Evolutionary conservation across 495 filamentous ascomycete species (phyloP).

Genomic region (Penicillium maclennaniae): DNA sequence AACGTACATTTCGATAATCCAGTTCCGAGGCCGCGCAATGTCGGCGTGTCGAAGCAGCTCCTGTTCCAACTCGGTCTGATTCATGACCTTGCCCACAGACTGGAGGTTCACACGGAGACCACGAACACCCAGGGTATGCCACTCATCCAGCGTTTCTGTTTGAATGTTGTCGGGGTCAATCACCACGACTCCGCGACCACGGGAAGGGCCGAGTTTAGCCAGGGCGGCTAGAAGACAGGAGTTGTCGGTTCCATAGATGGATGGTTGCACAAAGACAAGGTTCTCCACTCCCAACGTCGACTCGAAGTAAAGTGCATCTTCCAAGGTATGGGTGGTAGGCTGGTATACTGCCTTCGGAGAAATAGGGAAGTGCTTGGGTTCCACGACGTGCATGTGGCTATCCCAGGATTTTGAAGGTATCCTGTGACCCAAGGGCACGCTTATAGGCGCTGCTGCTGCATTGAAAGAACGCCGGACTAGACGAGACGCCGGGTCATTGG

Average conservation of each 20-base stretch:
- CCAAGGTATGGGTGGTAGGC: slow-evolving; percentile 34
- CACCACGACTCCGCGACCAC: slow-evolving; percentile 48
- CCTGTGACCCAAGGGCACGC: slow-evolving; percentile 19
- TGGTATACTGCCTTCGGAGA: slow-evolving; percentile 35
- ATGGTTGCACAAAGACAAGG: slow-evolving; percentile 50
- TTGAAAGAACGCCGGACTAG: slow-evolving; percentile 11
- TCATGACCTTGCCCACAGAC: slow-evolving; percentile 38
- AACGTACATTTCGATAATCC: slow-evolving; percentile 49
- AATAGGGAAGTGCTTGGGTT: slow-evolving; percentile 38
- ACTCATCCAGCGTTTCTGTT: slow-evolving; percentile 33
- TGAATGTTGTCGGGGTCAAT: slow-evolving; percentile 41
- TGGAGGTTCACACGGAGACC: slow-evolving; percentile 51
- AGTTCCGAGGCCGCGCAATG: slow-evolving; percentile 39
- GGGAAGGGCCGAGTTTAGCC: slow-evolving; percentile 32
- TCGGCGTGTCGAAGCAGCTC: slow-evolving; percentile 42
- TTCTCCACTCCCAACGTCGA: slow-evolving; percentile 37
- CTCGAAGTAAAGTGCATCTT: slow-evolving; percentile 40
- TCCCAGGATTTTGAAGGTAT: slow-evolving; percentile 45
- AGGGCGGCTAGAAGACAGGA: slow-evolving; percentile 49
- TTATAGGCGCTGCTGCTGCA: not conserved
- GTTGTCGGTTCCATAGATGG: slow-evolving; percentile 50
- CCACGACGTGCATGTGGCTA: slow-evolving; percentile 52
- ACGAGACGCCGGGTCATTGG: slow-evolving; percentile 3
- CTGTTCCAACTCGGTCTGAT: slow-evolving; percentile 29
- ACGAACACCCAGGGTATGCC: slow-evolving; percentile 48